Conservation (phyloP, 495 filamentous ascomycete species). For the Hypoxylon cercidicola region DNA sequence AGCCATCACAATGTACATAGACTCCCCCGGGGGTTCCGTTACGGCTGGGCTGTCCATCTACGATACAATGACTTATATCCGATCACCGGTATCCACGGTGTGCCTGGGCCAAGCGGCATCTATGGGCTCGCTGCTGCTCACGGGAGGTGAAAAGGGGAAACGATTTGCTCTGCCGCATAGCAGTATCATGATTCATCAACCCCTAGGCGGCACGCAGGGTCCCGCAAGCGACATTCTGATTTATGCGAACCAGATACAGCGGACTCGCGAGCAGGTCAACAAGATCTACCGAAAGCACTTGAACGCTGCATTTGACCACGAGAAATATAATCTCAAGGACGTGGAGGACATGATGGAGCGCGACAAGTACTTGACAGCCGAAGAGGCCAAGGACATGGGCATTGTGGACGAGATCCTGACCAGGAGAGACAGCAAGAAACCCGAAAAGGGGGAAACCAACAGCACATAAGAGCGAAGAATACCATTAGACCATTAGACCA, state of each 20-base stretch:
- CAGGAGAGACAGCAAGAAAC: constrained; percentile 51
- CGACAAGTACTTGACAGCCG: constrained; percentile 90
- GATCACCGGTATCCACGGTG: constrained; percentile 89
- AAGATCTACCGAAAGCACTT: constrained; percentile 88
- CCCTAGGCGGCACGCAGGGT: constrained; percentile 88
- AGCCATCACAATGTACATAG: constrained; percentile 96
- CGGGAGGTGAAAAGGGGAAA: constrained; percentile 85
- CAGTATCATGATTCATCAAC: constrained; percentile 97
- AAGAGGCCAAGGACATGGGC: constrained; percentile 88
- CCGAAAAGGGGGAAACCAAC: constrained; percentile 46
- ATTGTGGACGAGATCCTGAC: constrained; percentile 89
- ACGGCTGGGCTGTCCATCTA: constrained; percentile 93
- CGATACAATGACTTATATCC: constrained; percentile 98
- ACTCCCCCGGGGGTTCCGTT: constrained; percentile 95
- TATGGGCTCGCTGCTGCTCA: constrained; percentile 91
- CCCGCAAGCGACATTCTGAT: constrained; percentile 94
- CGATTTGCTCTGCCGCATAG: constrained; percentile 90
- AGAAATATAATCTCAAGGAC: constrained; percentile 72
- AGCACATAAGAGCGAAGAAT: constrained; percentile 10
- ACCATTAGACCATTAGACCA: background rate
- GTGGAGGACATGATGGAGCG: constrained; percentile 96
- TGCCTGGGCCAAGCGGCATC: constrained; percentile 94
- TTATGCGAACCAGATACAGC: constrained; percentile 95
- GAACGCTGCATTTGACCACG: constrained; percentile 72
- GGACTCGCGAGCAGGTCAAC: constrained; percentile 86